Percentiles rank a stretch among this genome's conserved stretches.
Evolutionary conservation across 2,329 filamentous ascomycete species (phyloP).

Genomic region (Nemania sp.): DNA sequence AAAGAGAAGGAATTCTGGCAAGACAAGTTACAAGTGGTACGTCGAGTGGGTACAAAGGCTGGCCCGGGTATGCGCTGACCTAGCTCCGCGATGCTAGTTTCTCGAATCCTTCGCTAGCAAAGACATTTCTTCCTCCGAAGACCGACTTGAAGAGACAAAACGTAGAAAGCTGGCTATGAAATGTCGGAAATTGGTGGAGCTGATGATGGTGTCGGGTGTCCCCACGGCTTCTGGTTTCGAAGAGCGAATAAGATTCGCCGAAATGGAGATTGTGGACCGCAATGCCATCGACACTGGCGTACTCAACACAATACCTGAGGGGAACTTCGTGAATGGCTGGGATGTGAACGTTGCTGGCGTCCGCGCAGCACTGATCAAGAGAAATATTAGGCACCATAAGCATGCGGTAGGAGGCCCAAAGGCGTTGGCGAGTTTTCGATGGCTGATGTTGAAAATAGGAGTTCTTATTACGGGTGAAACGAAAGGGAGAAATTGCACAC

Average conservation of each 20-base stretch:
- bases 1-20: slow-evolving; percentile 99
- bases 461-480: slow-evolving; percentile 86
- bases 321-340: slow-evolving; percentile 93
- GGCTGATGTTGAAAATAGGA: slow-evolving; percentile 56
- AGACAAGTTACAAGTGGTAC: slow-evolving; percentile 89
- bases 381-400: slow-evolving; percentile 85
- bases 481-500: slow-evolving; percentile 71
- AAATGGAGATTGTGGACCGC: slow-evolving; percentile 94
- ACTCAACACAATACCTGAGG: slow-evolving; percentile 83
- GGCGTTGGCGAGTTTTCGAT: not conserved
- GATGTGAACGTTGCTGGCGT: slow-evolving; percentile 95
- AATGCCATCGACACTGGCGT: slow-evolving; percentile 90
- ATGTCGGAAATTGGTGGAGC: slow-evolving; percentile 91
- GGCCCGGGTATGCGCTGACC: not conserved
- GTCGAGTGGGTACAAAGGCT: slow-evolving; percentile 42
- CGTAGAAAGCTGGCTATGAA: slow-evolving; percentile 88
- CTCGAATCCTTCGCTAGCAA: slow-evolving; percentile 97
- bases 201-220: slow-evolving; percentile 99
- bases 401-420: slow-evolving; percentile 69
- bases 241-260: slow-evolving; percentile 93
- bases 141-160: slow-evolving; percentile 94
- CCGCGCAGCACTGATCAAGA: slow-evolving; percentile 76
- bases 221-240: slow-evolving; percentile 96
- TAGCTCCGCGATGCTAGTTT: slow-evolving; percentile 61
- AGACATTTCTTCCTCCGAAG: slow-evolving; percentile 94